Base-by-base conservation (phyloP, 495 filamentous ascomycete genomes). In the Tuber melanosporum region DNA sequence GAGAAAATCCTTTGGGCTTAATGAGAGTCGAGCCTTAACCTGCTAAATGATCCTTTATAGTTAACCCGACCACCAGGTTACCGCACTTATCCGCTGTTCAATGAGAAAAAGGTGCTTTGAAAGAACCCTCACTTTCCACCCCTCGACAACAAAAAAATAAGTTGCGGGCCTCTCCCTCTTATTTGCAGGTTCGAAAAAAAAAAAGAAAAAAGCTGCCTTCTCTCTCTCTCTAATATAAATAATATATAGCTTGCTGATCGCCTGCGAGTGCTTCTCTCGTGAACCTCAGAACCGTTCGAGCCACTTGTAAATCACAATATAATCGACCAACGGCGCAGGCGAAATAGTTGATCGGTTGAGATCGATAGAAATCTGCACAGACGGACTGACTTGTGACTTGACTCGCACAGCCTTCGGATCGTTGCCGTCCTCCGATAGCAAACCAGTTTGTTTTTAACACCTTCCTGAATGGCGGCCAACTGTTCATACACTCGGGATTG, bases 41-140 rank as follows among this genome's bases (percentile, higher is more conserved):
- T 80, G n/a, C 73, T 43, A 32, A 70, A 72, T 62, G 2, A 15
- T 70, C 45, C 74, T 71, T 73, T 74, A 74, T 70, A 46, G 78
- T 76, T 80, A 72, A 76, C 78, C 78, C 78, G 70, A 80, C 73
- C 77, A 80, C 78, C 78, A 80, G 78, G 78, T 80, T 80, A 76
- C 78, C 49, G 73, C 75, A 76, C 75, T 71, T 66, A 80, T 75
- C 73, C 46, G 73, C 73, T 75, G 74, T 62, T 71, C 77, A 78
- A 77, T 77, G 49, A 78, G 57, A 62, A 62, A 62, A 62, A 62
- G 26, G 52, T 32, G 26, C n/a, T 62, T 62, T 62, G 52, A 32
- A 26, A 62, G 52, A 66, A 66, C 57, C 15, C 26, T 66, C 14
- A 26, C 26, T 66, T 12, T 36, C 57, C 32, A 62, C 36, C 26